Evolutionary conservation across 306 rosid species (phyloP), one percentile per base, ranked within the genome.

Genomic region (Ormosia emarginata): DNA sequence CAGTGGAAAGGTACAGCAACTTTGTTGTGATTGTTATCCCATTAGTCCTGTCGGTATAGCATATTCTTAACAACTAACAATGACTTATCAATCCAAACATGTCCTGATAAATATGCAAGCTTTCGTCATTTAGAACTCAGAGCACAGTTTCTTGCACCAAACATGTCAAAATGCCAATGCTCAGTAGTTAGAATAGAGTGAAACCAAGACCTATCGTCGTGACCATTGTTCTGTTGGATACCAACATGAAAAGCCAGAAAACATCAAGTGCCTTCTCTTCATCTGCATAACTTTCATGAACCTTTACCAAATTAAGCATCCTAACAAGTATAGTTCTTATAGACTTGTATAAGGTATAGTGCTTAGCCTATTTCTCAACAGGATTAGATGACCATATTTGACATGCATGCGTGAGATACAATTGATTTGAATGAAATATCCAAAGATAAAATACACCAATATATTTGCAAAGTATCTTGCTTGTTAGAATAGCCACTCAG

Each of bases 1-100:
- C 97, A 34, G 74, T 87, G 86, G 91, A 88, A 86, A 91, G 99
- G 99, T 91, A 85, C 65, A 30, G 17, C 53, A 39, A 61, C 49
- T 75, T 37, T 71, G 4, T 30, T 62, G 47, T 61, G 33, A 10
- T 69, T 79, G 43, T 24, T 46, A 67, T 56, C 63, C 34, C 52
- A 14, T 59, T 69, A 34, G 50, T 17, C 41, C 34, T 62, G 29
- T 58, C 15, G 3, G 2, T 32, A 6, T 56, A 58, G 50, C 71
- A 24, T 15, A 10, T 18, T 56, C 33, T 43, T 11, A n/a, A 71
- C 33, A 32, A 37, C 29, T 30, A 5, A 6, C 36, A 62, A 6
- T 40, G 37, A 10, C 13, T 39, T 24, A 30, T 34, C 36, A 64
- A 47, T 14, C 12, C 41, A 34, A 74, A 61, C 39, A 67, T 53